Evolutionary conservation across 345 rosid species (phyloP), one percentile per base, ranked within the genome.

Genomic region (Dipteronia sinensis): DNA sequence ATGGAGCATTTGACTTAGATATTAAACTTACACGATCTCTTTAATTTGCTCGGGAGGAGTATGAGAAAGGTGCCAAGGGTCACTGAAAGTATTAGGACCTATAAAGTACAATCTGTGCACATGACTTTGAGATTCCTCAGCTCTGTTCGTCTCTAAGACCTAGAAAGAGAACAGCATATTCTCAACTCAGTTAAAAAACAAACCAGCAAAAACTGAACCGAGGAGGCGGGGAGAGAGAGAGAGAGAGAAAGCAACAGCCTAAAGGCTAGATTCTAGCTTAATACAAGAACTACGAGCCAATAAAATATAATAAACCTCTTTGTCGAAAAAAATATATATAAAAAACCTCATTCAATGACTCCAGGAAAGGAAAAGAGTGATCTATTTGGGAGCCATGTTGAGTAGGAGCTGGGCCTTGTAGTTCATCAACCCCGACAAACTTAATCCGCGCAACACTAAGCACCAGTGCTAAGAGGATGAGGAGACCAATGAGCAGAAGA

Each of bases 401-500:
- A 42, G 97, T 93, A 76, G 99, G 94, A 77, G 93, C 93, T 47
- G 97, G 92, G 65, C 95, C 98, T 22, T 97, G 90, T 82, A 87
- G 85, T 79, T 96, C 99, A 87, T 96, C 99, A 77, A 90, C 95
- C 74, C 95, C 99, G 58, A 92, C 98, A 83, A 91, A 94, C 86
- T 94, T 96, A 94, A 96, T 94, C 78, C 98, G 87, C 55, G 99
- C 99, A 81, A 96, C 98, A 82, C 99, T 96, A 69, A 96, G 98
- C 77, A 96, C 98, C 84, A 96, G 79, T 8, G 99, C 98, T 81
- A 96, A 87, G 74, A 96, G 95, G 83, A 96, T 82, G 73, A 96
- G 91, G 72, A 96, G 97, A 79, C 93, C 97, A 76, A 94, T 51
- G 51, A 96, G 92, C 81, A 94, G 88, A 83, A 96, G 90, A 85